Conservation (phyloP, 495 filamentous ascomycete genomes). For the Aspergillus sclerotioniger region DNA sequence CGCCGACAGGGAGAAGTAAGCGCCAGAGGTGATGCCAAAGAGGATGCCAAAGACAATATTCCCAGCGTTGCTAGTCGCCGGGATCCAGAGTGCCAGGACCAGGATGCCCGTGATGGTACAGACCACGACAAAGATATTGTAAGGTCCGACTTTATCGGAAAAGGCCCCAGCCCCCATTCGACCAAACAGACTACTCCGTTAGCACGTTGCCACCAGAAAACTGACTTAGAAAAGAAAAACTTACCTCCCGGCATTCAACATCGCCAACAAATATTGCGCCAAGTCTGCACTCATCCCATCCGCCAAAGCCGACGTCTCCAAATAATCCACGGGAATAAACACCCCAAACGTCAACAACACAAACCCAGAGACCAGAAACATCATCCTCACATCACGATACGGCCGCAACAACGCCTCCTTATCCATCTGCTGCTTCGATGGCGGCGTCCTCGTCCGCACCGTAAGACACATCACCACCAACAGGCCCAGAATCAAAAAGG, state of each 20-base stretch:
- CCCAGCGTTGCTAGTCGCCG: constrained; percentile 17
- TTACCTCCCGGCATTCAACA: constrained; percentile 32
- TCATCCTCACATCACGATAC: constrained; percentile 42
- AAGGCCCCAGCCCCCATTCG: constrained; percentile 28
- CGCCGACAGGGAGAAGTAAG: constrained; percentile 30
- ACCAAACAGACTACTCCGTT: constrained; percentile 23
- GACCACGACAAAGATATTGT: constrained; percentile 31
- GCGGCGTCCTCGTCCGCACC: constrained; percentile 25
- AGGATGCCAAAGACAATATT: constrained; percentile 30
- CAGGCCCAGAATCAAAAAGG: constrained; percentile 36
- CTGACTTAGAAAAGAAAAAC: background rate
- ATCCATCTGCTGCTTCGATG: constrained; percentile 9
- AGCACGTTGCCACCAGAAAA: background rate
- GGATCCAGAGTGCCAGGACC: constrained; percentile 36
- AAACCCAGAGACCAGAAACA: constrained; percentile 35
- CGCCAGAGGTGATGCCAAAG: constrained; percentile 36
- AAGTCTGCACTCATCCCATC: constrained; percentile 25
- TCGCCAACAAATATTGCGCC: constrained; percentile 28
- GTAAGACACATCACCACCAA: constrained; percentile 31
- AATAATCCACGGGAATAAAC: constrained; percentile 33
- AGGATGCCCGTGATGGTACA: constrained; percentile 22
- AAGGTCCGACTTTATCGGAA: constrained; percentile 33
- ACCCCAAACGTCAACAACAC: constrained; percentile 44
- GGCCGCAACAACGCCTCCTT: constrained; percentile 35
- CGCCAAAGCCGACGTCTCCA: constrained; percentile 16